These are phyloP conservation scores for Verticillium klebahnii DNA, from an alignment of 2,329 filamentous ascomycete species.

Conservation along the genomic window DNA sequence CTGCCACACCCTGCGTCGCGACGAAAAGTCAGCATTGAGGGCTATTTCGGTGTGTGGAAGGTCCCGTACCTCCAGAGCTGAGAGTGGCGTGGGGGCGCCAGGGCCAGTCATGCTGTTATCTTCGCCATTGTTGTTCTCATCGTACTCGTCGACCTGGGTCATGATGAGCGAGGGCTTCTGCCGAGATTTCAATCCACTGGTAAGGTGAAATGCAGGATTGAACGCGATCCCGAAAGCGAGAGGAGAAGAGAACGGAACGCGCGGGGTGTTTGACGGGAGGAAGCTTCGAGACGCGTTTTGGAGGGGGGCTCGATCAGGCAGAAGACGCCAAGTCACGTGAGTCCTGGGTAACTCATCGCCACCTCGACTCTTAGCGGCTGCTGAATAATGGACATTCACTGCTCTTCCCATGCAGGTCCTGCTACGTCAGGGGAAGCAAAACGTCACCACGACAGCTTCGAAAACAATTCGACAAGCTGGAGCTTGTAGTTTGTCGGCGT, in stretches of 20 bases:
- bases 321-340: conserved; percentile 35
- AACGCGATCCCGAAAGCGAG: conserved; percentile 4
- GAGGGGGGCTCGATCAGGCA: conserved; percentile 19
- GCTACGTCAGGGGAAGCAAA: too few species aligned
- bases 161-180: conserved; percentile 22
- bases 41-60: background rate
- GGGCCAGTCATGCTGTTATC: conserved; percentile 73
- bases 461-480: too few species aligned
- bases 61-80: conserved; percentile 71
- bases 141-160: conserved; percentile 55
- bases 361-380: background rate
- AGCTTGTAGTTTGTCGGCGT: too few species aligned
- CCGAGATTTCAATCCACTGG: background rate
- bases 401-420: too few species aligned
- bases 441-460: too few species aligned
- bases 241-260: conserved; percentile 5
- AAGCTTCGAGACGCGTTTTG: conserved; percentile 25
- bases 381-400: background rate
- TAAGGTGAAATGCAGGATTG: background rate
- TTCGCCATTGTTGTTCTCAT: conserved; percentile 62
- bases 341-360: background rate
- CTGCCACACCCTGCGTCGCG: conserved; percentile 66
- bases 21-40: background rate
- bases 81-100: conserved; percentile 87
- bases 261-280: conserved; percentile 15